phyloP scores from a whole-genome alignment of 768 basidiomycete species.

The Boletus vermiculosoides region DNA sequence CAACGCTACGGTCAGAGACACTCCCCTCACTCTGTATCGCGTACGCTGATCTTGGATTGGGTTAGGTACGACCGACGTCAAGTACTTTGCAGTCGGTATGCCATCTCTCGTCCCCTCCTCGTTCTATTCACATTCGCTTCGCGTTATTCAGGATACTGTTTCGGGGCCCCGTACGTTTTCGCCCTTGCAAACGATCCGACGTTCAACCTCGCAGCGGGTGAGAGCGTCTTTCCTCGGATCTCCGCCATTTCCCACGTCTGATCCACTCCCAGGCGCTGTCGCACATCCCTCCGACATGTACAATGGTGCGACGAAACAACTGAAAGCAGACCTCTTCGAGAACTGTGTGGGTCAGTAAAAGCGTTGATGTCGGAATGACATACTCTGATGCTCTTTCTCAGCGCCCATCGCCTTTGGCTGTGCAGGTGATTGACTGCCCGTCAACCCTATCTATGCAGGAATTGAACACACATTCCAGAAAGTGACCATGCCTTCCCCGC shows the following conservation, averaged over 20 bases:
- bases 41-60: neutral
- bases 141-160: constrained; percentile 50
- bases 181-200: constrained; percentile 44
- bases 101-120: neutral
- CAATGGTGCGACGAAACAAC: constrained; percentile 15
- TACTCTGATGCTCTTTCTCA: constrained; percentile 18
- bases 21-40: constrained; percentile 5
- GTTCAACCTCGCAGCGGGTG: constrained; percentile 45
- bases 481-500: constrained; percentile 53
- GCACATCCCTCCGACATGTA: constrained; percentile 47
- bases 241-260: neutral
- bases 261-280: constrained; percentile 44
- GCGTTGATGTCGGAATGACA: neutral
- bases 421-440: constrained; percentile 39
- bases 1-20: constrained; percentile 43
- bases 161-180: constrained; percentile 53
- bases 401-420: constrained; percentile 56
- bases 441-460: neutral
- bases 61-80: constrained; percentile 28
- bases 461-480: constrained; percentile 35
- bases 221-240: neutral
- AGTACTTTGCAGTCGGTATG: constrained; percentile 47
- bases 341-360: constrained; percentile 44
- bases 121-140: neutral
- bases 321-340: constrained; percentile 48